Conservation (phyloP, 2,329 filamentous ascomycete genomes). For the Cadophora sp. region DNA sequence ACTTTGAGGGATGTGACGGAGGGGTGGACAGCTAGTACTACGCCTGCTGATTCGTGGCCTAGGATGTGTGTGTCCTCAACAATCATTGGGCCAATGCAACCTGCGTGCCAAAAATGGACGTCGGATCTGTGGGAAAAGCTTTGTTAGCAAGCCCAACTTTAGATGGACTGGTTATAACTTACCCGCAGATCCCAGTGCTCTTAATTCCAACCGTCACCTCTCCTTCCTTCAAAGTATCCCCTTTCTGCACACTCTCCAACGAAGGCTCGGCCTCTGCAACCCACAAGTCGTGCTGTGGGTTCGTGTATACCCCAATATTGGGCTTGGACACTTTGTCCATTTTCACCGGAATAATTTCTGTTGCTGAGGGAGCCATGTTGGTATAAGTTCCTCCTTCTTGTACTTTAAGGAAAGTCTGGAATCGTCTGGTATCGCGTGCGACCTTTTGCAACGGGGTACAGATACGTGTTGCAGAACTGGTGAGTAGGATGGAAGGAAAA, state of each 20-base stretch:
- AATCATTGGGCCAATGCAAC: constrained; percentile 95
- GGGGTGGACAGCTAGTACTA: constrained; percentile 80
- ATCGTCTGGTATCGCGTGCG: not conserved
- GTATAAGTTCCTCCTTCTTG: not conserved
- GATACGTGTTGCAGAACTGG: not conserved
- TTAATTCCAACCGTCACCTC: constrained; percentile 90
- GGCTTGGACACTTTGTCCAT: constrained; percentile 62
- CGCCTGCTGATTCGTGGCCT: constrained; percentile 91
- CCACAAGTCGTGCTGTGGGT: constrained; percentile 91
- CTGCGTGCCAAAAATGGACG: constrained; percentile 96
- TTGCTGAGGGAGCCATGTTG: constrained; percentile 40
- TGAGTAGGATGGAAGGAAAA: not conserved
- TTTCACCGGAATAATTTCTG: constrained; percentile 27
- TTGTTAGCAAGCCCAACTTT: not conserved
- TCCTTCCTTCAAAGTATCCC: constrained; percentile 73
- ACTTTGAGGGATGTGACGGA: constrained; percentile 79
- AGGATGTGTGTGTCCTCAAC: constrained; percentile 89
- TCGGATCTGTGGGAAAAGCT: constrained; percentile 69
- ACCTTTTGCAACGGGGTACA: not conserved
- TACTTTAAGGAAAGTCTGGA: not conserved
- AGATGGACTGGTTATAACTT: constrained; percentile 42
- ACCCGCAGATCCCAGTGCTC: constrained; percentile 97
- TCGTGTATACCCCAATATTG: constrained; percentile 97
- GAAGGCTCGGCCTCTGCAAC: constrained; percentile 79
- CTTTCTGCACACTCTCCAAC: constrained; percentile 74